Percentiles rank a stretch among this genome's conserved stretches.
phyloP scores from a whole-genome alignment of 352 stramenopile genomes.

The Phytophthora nicotianae region DNA sequence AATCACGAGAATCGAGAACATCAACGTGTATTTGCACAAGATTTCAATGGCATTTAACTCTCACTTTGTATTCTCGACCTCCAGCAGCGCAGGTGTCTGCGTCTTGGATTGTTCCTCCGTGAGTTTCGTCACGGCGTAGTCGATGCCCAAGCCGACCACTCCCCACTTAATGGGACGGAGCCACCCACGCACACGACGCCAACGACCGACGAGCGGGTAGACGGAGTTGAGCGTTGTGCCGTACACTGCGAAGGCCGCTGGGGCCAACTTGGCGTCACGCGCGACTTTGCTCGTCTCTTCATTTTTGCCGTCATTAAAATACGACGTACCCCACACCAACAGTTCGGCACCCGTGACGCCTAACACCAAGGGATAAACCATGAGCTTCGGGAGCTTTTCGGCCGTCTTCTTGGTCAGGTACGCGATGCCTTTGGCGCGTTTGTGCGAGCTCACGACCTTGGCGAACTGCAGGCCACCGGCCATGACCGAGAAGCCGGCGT shows the following conservation, averaged over 20 bases:
- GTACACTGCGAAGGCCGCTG: conserved; percentile 34
- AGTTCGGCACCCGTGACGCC: conserved; percentile 32
- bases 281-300: conserved; percentile 15
- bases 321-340: conserved; percentile 31
- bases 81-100: conserved; percentile 9
- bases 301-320: conserved; percentile 25
- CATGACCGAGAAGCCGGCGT: conserved; percentile 34
- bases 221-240: conserved; percentile 36
- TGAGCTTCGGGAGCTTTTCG: conserved; percentile 31
- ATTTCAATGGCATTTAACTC: neutral
- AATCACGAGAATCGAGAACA: neutral
- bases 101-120: conserved; percentile 8
- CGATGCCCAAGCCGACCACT: conserved; percentile 19
- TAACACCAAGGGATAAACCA: conserved; percentile 38
- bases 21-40: neutral
- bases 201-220: conserved; percentile 31
- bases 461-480: conserved; percentile 32
- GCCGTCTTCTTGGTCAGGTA: conserved; percentile 32
- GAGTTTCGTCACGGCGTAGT: conserved; percentile 24
- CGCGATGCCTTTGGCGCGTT: conserved; percentile 29
- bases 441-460: conserved; percentile 22
- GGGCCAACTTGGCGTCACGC: conserved; percentile 31
- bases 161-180: conserved; percentile 38
- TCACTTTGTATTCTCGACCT: conserved; percentile 10
- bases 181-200: conserved; percentile 26